phyloP scores from a whole-genome alignment of 768 basidiomycete species.

The Phaeotremella skinneri region DNA sequence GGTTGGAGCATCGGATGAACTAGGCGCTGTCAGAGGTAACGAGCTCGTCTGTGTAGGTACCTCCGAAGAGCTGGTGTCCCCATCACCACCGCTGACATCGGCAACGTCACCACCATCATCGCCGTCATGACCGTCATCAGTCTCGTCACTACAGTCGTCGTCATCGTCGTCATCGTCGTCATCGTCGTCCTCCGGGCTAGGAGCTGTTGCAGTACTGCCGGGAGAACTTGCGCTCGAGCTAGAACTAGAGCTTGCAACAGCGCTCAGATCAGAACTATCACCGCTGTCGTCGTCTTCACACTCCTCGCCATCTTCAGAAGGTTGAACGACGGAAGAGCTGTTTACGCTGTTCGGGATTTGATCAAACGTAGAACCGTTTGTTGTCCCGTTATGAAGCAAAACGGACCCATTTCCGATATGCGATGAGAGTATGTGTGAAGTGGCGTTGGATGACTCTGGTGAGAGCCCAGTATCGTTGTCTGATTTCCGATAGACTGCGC shows the following conservation, averaged over 20 bases:
- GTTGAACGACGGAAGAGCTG: too few species aligned
- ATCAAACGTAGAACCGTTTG: too few species aligned
- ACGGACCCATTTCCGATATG: too few species aligned
- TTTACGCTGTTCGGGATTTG: too few species aligned
- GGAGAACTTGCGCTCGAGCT: not conserved
- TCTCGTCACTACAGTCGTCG: constrained; percentile 17
- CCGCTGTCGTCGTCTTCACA: constrained; percentile 13
- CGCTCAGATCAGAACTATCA: not conserved
- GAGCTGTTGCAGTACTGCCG: constrained; percentile 5
- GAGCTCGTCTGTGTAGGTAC: not conserved
- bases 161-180: constrained; percentile 18
- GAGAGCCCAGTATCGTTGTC: too few species aligned
- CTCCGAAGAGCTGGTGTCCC: not conserved
- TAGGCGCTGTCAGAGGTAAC: not conserved
- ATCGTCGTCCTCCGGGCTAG: constrained; percentile 13
- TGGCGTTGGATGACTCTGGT: too few species aligned
- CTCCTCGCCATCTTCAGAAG: constrained; percentile 8
- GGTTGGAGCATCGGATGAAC: not conserved
- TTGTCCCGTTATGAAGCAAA: too few species aligned
- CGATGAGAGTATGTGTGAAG: too few species aligned
- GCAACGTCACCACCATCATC: constrained; percentile 2
- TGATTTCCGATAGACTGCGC: too few species aligned
- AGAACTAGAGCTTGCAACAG: not conserved
- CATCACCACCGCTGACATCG: not conserved
- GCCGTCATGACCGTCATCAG: constrained; percentile 20